Conservation (phyloP, 495 filamentous ascomycete genomes). For the Monascus purpureus region DNA sequence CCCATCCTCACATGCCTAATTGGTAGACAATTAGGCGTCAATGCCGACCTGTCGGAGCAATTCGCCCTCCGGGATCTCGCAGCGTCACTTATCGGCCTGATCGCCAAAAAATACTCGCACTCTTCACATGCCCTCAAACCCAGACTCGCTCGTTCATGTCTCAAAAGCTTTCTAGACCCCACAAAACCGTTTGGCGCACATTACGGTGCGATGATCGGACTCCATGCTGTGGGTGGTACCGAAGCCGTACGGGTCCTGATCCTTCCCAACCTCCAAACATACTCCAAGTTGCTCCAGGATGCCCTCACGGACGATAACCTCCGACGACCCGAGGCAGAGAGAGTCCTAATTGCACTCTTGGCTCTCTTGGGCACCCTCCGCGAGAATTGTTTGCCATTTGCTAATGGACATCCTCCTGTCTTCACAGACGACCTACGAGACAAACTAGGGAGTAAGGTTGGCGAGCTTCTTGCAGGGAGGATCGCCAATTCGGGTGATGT, state of each 20-base stretch:
- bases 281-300: constrained; percentile 57
- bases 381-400: constrained; percentile 16
- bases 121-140: constrained; percentile 67
- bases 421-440: constrained; percentile 40
- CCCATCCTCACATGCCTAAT: constrained; percentile 84
- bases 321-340: constrained; percentile 44
- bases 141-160: constrained; percentile 75
- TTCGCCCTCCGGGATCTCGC: constrained; percentile 75
- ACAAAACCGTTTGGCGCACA: constrained; percentile 64
- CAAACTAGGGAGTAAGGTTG: constrained; percentile 44
- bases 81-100: constrained; percentile 58
- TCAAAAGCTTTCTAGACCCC: constrained; percentile 82
- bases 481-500: constrained; percentile 37
- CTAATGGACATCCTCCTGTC: constrained; percentile 29
- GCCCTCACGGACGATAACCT: constrained; percentile 43
- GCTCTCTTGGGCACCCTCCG: constrained; percentile 40
- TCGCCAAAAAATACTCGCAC: constrained; percentile 60
- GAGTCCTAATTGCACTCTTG: constrained; percentile 45
- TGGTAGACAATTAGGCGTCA: constrained; percentile 63
- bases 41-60: constrained; percentile 40
- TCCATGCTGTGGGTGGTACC: constrained; percentile 58
- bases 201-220: constrained; percentile 72
- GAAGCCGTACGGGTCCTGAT: constrained; percentile 71
- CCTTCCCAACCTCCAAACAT: constrained; percentile 64
- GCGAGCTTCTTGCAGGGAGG: constrained; percentile 37